Evolutionary conservation across 2,329 filamentous ascomycete genomes (phyloP).

Genomic region (Orbilia quercus): DNA sequence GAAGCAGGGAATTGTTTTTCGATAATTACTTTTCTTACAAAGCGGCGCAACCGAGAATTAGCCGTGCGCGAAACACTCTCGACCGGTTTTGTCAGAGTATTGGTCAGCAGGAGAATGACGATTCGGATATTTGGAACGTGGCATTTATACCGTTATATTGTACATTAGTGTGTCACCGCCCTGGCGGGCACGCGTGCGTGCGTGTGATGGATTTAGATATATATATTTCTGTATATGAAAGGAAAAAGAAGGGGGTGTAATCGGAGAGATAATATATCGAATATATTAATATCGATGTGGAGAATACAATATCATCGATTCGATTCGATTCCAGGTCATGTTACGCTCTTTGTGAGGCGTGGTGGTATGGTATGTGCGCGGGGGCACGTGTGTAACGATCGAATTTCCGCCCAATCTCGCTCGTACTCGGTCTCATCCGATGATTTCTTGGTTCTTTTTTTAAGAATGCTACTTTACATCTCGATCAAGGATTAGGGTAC

Average conservation of each 20-base stretch:
- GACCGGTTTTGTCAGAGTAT: slow-evolving; percentile 32
- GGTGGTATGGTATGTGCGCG: no score
- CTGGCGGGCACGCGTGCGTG: no score
- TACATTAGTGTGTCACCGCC: slow-evolving; percentile 14
- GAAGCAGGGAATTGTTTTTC: no score
- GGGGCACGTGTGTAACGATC: slow-evolving; percentile 17
- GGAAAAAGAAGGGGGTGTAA: background rate
- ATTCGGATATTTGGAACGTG: slow-evolving; percentile 46
- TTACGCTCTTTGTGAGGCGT: no score
- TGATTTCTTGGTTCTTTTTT: slow-evolving; percentile 2
- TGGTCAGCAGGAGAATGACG: slow-evolving; percentile 31
- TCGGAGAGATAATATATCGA: slow-evolving; percentile 19
- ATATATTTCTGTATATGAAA: background rate
- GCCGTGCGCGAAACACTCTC: slow-evolving; percentile 13
- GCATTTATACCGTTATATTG: no score
- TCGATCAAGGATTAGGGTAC: background rate
- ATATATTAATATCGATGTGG: slow-evolving; percentile 31
- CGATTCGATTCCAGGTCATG: no score
- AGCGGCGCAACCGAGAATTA: slow-evolving; percentile 16
- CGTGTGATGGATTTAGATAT: background rate
- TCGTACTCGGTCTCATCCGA: slow-evolving; percentile 11
- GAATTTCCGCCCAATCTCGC: background rate
- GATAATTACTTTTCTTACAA: no score
- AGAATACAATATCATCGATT: background rate
- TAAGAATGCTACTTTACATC: background rate